Evolutionary conservation across 495 filamentous ascomycete species (phyloP), one percentile per base, ranked within the genome.

Genomic region (Tetracladium setigerum): DNA sequence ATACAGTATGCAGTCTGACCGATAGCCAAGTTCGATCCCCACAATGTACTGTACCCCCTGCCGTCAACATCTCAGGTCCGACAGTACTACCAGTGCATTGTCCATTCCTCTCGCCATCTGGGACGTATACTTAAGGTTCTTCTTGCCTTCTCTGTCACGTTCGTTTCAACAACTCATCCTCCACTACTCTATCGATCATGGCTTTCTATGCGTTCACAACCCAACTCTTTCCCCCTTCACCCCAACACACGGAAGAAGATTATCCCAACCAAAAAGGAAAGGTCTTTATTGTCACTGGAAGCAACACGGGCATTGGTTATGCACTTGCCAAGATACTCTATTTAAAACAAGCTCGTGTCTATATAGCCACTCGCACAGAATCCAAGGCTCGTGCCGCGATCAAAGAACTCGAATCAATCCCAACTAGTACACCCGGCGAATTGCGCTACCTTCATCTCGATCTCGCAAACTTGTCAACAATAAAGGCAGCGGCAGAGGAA

Each of bases 401-500:
- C 5, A 19, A 38, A 8, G 30, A 52, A 4, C 69, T 76, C 43
- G 57, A 63, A 32, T 22, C 47, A 5, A 13, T 43, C 2, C 19
- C 39, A 36, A 32, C 49, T 0, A 34, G 43, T 2, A 44, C 55
- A 7, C 47, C 44, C 2, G 69, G 68, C 13, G 36, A 60, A 10
- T 24, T 82, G 2, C 41, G 62, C 1, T 78, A 67, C 46, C 62
- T 80, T 1, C 47, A 53, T n/a, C 54, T 80, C 6, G 57, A 70
- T 4, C 69, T 82, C 0, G 55, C 65, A n/a, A 72, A 79, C 49
- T 63, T 81, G 6, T 53, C 58, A 2, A 70, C 67, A 5, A 71
- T 82, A 45, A 74, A 72, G 46, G 34, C 62, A 0, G 59, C 74
- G 0, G 76, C 67, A 2, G 18, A 71, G 11, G 48, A 54, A 4